Conservation (phyloP, 192 early-diverging fungal genomes). For the Phlyctochytrium arcticum region DNA sequence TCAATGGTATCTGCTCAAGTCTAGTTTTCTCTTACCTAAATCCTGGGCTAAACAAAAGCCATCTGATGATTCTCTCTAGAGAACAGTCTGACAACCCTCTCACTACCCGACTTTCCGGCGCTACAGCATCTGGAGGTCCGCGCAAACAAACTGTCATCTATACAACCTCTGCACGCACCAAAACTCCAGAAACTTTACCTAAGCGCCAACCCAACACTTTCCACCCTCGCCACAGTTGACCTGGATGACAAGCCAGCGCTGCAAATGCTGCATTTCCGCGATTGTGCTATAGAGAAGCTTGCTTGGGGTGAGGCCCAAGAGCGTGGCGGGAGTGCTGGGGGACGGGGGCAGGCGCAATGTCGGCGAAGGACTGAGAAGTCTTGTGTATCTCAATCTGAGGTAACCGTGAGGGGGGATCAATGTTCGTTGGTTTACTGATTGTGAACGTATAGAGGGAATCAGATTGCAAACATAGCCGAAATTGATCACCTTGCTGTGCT, state of each 20-base stretch:
- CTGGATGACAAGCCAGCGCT: slow-evolving; percentile 37
- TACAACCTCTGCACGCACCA: slow-evolving; percentile 23
- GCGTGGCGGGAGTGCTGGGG: no score
- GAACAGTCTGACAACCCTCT: slow-evolving; percentile 37
- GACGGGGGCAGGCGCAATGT: slow-evolving; percentile 4
- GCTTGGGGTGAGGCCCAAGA: no score
- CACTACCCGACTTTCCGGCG: slow-evolving; percentile 37
- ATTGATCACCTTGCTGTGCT: slow-evolving; percentile 36
- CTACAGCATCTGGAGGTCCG: slow-evolving; percentile 45
- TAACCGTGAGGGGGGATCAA: background rate
- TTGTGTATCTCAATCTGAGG: slow-evolving; percentile 51
- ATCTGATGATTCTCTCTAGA: slow-evolving; percentile 28
- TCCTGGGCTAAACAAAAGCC: no score
- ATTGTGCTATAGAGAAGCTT: slow-evolving; percentile 37
- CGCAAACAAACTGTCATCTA: slow-evolving; percentile 35
- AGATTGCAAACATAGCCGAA: slow-evolving; percentile 38
- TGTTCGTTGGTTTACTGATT: background rate
- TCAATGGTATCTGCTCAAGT: slow-evolving; percentile 55
- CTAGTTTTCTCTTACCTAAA: no score
- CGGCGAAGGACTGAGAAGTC: slow-evolving; percentile 20
- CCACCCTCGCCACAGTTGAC: slow-evolving; percentile 7
- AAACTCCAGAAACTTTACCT: slow-evolving; percentile 54
- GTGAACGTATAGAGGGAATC: slow-evolving; percentile 38
- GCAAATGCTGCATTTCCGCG: slow-evolving; percentile 46
- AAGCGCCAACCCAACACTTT: slow-evolving; percentile 25